Conservation (phyloP, 305 asterid species). For the Fraxinus greggii region DNA sequence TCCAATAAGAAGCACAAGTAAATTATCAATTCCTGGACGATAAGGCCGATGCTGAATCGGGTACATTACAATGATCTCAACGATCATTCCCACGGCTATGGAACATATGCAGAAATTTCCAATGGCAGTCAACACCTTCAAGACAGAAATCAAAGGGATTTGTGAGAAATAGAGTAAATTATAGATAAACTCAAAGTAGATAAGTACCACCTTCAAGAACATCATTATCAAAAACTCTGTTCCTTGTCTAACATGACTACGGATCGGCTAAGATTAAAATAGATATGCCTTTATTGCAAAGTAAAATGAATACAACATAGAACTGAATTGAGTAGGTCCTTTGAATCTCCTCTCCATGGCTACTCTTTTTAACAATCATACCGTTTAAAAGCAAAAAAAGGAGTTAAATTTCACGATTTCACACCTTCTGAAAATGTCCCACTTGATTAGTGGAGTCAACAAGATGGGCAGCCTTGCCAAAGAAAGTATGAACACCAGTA, state of each 20-base stretch:
- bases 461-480: conserved; percentile 84
- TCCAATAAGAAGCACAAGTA: conserved; percentile 78
- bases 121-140: conserved; percentile 76
- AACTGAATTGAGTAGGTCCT: background rate
- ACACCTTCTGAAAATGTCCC: conserved; percentile 83
- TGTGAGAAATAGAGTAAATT: conserved; percentile 7
- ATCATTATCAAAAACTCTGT: background rate
- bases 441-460: conserved; percentile 75
- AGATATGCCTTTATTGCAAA: background rate
- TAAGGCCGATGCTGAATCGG: conserved; percentile 73
- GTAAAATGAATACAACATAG: background rate
- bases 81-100: conserved; percentile 73
- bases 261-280: background rate
- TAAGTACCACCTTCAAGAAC: background rate
- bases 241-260: background rate
- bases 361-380: background rate
- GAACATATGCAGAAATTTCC: conserved; percentile 89
- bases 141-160: conserved; percentile 21
- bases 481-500: conserved; percentile 82
- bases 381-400: background rate
- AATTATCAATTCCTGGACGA: conserved; percentile 75
- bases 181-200: conserved; percentile 5
- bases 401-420: background rate
- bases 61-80: conserved; percentile 78
- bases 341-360: background rate